Evolutionary conservation across 2,329 filamentous ascomycete genomes (phyloP), one percentile per base, ranked within the genome.

Genomic region (Ophiostoma fasciatum): DNA sequence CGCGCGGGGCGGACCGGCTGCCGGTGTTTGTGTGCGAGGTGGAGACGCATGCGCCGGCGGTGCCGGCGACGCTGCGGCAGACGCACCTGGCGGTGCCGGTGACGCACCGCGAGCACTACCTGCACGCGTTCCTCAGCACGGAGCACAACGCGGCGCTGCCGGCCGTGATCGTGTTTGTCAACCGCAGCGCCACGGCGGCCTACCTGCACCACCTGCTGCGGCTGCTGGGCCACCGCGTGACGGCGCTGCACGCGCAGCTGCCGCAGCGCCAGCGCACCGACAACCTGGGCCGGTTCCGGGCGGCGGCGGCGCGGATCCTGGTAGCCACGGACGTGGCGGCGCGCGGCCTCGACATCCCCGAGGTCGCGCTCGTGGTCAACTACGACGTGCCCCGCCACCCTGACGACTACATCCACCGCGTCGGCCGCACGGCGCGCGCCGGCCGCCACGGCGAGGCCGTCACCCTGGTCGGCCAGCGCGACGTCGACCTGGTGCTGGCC

Each of bases 311-410:
- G 7, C 72, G 88, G 12, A 81, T 98, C 38, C 71, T 98, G 2
- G 82, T 98, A 10, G 88, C 90, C 1, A 98, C 90, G 0, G 90
- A 98, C 53, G 87, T 98, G 12, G 90, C 90, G 1, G 82, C 85
- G 15, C 74, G 90, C 55, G 90, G 90, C 66, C 71, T 98, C 4
- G 90, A 98, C 60, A 94, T 98, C 42, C 88, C 88, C 1, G 82
- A 85, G 46, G 88, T 96, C 7, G 78, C 72, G 37, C 60, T 96
- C 13, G 90, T 98, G 3, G 63, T 98, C 51, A 96, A 98, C 59
- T 98, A 87, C 58, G 90, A 98, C 53, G 74, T 98, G 1, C 90
- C 90, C 0, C 76, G 88, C n/a, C 84, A 94, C 52, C 84, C 88
- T 4, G 87, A 94, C 54, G 88, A 94, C 58, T 98, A 98, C 56